Evolutionary conservation across 352 stramenopile species (phyloP).

Genomic region (Globisporangium okanoganense): DNA sequence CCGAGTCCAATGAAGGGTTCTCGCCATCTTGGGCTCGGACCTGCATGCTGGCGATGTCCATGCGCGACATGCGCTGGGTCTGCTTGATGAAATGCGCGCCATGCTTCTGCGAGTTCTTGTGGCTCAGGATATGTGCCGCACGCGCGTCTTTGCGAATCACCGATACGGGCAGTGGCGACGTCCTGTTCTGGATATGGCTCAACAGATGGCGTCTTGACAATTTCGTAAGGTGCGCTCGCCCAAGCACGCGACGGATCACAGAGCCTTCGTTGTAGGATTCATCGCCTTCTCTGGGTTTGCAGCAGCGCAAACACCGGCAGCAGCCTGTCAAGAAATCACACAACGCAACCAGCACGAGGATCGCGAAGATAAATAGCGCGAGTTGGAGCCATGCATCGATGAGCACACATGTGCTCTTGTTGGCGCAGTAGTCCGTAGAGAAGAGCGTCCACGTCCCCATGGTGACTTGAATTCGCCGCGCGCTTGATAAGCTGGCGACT

Average conservation of each 20-base stretch:
- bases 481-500: not conserved
- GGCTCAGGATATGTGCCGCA: conserved; percentile 50
- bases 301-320: conserved; percentile 18
- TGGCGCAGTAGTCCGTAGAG: conserved; percentile 40
- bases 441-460: conserved; percentile 65
- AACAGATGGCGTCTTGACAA: conserved; percentile 12
- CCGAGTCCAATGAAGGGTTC: not conserved
- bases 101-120: conserved; percentile 79
- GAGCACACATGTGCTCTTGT: conserved; percentile 51
- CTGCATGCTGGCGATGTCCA: conserved; percentile 28
- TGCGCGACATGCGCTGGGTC: conserved; percentile 53
- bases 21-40: not conserved
- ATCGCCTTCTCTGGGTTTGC: not conserved
- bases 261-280: conserved; percentile 13
- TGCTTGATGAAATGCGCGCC: conserved; percentile 61
- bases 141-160: conserved; percentile 73
- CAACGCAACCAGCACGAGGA: conserved; percentile 27
- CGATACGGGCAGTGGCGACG: conserved; percentile 45
- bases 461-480: not conserved
- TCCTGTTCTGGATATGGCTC: conserved; percentile 20
- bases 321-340: conserved; percentile 15
- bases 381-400: conserved; percentile 64
- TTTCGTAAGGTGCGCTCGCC: conserved; percentile 7
- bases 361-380: conserved; percentile 24
- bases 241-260: conserved; percentile 14